Evolutionary conservation across 768 basidiomycete genomes (phyloP), one percentile per base, ranked within the genome.

Genomic region (Suillus lakei): DNA sequence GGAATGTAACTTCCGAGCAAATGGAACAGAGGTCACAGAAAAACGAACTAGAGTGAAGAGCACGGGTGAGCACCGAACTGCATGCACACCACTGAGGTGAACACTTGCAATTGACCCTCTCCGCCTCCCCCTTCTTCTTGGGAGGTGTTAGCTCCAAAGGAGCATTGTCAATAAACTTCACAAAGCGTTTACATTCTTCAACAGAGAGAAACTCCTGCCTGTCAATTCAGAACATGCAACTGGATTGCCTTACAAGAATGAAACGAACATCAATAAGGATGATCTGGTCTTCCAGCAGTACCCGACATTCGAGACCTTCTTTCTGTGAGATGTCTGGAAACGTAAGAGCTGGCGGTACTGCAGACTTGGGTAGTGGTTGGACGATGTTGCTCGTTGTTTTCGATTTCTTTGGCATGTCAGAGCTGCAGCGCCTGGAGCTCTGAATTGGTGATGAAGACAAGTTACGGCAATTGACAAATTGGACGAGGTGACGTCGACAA

Each of bases 71-170:
- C 9, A 60, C 18, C 62, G 48, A n/a, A 62, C n/a, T n/a, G 23
- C 32, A 51, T 18, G 41, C 18, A 39, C 41, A 23, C 18, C 28
- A 62, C n/a, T 15, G n/a, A 26, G 38, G 26, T 36, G n/a, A 23
- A 41, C 16, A 74, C 85, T 67, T 70, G 90, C 90, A 82, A 75
- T 92, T 92, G 12, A 90, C 83, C 64, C 91, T 76, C 23, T 85
- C 86, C 1, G 91, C 91, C 72, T 92, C 90, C 10, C 89, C 91
- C 64, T 82, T 81, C 75, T 90, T 91, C 78, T 88, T 88, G 4
- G 90, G 87, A 13, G 88, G 89, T 0, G 89, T 89, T 4, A 90
- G 81, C 68, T 89, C 87, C 16, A 91, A 79, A 28, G 86, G 86
- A 18, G 88, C 80, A 43, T 69, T 73, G 60, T 89, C 85, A 62